Percentiles rank a stretch among this genome's conserved stretches.
Evolutionary conservation across 768 basidiomycete genomes (phyloP).

Genomic region (Phaeotremella skinneri): DNA sequence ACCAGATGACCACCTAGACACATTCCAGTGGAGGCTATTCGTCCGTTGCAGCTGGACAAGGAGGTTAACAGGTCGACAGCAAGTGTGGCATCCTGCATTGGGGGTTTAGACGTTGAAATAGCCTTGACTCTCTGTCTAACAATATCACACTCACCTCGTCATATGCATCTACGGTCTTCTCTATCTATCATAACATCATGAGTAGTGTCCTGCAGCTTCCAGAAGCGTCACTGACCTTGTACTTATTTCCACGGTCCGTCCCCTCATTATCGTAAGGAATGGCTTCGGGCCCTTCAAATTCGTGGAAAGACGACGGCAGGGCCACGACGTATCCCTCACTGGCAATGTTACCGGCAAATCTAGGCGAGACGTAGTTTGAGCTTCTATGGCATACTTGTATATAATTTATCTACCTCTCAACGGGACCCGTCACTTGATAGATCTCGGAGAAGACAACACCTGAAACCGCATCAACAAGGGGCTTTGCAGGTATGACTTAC

Average conservation of each 20-base stretch:
- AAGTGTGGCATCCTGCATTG: slow-evolving; percentile 68
- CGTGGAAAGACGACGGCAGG: slow-evolving; percentile 64
- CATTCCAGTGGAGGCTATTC: slow-evolving; percentile 61
- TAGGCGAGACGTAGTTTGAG: slow-evolving; percentile 59
- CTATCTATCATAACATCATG: slow-evolving; percentile 59
- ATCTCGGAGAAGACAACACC: slow-evolving; percentile 74
- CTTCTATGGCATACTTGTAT: slow-evolving; percentile 60
- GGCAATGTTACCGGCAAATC: slow-evolving; percentile 49
- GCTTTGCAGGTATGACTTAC: slow-evolving; percentile 12
- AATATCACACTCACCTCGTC: slow-evolving; percentile 78
- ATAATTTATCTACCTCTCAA: slow-evolving; percentile 66
- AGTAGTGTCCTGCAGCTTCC: neutral
- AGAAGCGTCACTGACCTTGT: slow-evolving; percentile 61
- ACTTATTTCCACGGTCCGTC: slow-evolving; percentile 86
- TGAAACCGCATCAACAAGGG: slow-evolving; percentile 1
- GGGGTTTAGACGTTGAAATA: neutral
- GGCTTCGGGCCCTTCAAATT: slow-evolving; percentile 83
- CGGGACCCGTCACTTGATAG: slow-evolving; percentile 87
- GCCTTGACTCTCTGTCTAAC: no score
- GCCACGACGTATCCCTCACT: slow-evolving; percentile 50
- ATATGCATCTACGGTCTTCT: slow-evolving; percentile 82
- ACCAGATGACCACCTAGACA: slow-evolving; percentile 46
- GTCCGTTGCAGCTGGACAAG: slow-evolving; percentile 80
- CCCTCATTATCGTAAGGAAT: slow-evolving; percentile 87
- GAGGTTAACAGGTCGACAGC: slow-evolving; percentile 71